phyloP scores from a whole-genome alignment of 768 basidiomycete genomes.

The Xerocomellus chrysenteron region DNA sequence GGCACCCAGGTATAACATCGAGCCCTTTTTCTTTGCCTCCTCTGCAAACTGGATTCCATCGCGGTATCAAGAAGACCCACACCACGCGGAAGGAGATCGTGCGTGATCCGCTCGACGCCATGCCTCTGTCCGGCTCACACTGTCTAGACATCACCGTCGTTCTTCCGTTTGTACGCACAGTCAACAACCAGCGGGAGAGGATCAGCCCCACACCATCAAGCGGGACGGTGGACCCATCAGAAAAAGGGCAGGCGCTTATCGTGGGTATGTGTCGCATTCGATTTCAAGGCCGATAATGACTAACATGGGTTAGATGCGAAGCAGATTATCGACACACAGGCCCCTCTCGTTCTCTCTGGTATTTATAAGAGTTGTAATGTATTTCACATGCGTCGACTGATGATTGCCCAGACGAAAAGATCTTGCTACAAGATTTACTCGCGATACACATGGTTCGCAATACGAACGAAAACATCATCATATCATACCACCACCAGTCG shows the following conservation, averaged over 20 bases:
- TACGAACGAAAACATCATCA: conserved; percentile 27
- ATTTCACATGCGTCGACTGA: background rate
- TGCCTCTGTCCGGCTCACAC: background rate
- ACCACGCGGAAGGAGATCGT: conserved; percentile 36
- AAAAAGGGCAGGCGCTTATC: conserved; percentile 4
- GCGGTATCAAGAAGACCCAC: conserved; percentile 39
- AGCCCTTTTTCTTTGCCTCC: conserved; percentile 46
- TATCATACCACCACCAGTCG: conserved; percentile 37
- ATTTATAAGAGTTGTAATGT: background rate
- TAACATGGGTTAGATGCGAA: conserved; percentile 13
- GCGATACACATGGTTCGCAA: conserved; percentile 41
- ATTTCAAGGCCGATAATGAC: background rate
- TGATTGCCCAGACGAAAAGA: conserved; percentile 13
- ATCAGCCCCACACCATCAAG: conserved; percentile 14
- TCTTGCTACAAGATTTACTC: conserved; percentile 36
- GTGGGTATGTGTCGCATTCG: conserved; percentile 15
- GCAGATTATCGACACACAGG: conserved; percentile 36
- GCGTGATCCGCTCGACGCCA: conserved; percentile 17
- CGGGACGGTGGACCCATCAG: conserved; percentile 5
- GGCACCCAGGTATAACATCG: conserved; percentile 37
- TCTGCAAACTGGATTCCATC: conserved; percentile 44
- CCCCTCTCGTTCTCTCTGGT: conserved; percentile 29
- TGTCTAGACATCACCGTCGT: conserved; percentile 43
- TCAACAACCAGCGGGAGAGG: conserved; percentile 29
- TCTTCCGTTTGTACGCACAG: conserved; percentile 40